Percentiles rank a stretch among this genome's conserved stretches.
phyloP scores from a whole-genome alignment of 192 early-diverging fungal species.

The Coemansia biformis region DNA sequence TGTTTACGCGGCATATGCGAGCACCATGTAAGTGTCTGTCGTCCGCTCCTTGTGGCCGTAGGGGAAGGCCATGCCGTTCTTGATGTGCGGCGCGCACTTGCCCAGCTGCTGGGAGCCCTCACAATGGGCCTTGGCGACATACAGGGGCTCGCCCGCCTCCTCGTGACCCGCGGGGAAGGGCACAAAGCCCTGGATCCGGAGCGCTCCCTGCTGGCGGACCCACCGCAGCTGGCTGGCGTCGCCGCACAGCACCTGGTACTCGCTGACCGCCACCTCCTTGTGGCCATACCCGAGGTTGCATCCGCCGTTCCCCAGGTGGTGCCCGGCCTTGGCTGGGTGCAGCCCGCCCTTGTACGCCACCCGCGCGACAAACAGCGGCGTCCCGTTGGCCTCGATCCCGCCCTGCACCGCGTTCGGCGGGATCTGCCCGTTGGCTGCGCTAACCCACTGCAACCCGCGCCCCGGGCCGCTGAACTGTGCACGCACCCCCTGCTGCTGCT shows the following conservation, averaged over 20 bases:
- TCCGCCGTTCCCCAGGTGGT: slow-evolving; percentile 47
- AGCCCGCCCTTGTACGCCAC: slow-evolving; percentile 51
- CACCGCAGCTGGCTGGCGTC: slow-evolving; percentile 51
- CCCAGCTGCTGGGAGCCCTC: slow-evolving; percentile 52
- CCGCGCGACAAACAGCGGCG: slow-evolving; percentile 54
- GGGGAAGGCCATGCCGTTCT: slow-evolving; percentile 47
- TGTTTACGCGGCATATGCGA: slow-evolving; percentile 32
- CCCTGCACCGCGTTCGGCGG: slow-evolving; percentile 53
- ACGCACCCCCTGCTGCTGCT: slow-evolving; percentile 52
- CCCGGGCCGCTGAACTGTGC: slow-evolving; percentile 53
- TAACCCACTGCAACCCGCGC: slow-evolving; percentile 26
- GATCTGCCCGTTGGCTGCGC: slow-evolving; percentile 20
- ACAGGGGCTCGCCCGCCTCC: slow-evolving; percentile 45
- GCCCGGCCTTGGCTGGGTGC: slow-evolving; percentile 45
- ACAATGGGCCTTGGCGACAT: slow-evolving; percentile 45
- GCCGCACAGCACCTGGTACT: slow-evolving; percentile 59
- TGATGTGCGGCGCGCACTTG: slow-evolving; percentile 50
- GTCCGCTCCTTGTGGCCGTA: slow-evolving; percentile 47
- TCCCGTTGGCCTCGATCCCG: slow-evolving; percentile 53
- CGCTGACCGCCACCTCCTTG: slow-evolving; percentile 48
- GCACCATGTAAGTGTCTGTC: slow-evolving; percentile 41
- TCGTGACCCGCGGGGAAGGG: slow-evolving; percentile 44
- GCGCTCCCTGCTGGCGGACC: slow-evolving; percentile 28
- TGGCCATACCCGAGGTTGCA: slow-evolving; percentile 53
- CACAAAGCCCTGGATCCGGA: slow-evolving; percentile 38